A percentile compares a stretch with the other conserved stretches of the same genome.
Conservation (phyloP, 2,329 filamentous ascomycete genomes). For the Aspergillus cejpii region DNA sequence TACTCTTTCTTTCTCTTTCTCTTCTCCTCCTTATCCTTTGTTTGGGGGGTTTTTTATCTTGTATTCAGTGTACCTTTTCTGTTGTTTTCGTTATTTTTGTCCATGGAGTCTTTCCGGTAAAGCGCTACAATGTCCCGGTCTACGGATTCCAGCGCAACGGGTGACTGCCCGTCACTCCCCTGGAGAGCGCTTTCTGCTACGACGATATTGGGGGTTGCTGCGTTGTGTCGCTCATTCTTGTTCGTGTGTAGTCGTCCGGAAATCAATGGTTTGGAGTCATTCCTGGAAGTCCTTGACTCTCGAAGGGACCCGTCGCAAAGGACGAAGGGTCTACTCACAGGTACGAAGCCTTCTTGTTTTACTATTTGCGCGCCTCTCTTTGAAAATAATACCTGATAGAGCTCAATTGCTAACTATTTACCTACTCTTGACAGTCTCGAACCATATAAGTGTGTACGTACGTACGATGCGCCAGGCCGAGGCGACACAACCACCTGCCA, state of each 20-base stretch:
- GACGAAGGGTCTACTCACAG: constrained; percentile 73
- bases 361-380: constrained; percentile 1
- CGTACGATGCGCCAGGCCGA: constrained; percentile 22
- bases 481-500: constrained; percentile 12
- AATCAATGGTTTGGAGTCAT: constrained; percentile 66
- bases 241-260: constrained; percentile 68
- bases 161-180: constrained; percentile 39
- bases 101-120: constrained; percentile 20
- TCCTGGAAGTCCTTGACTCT: constrained; percentile 68
- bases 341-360: constrained; percentile 42
- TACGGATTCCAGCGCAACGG: constrained; percentile 39
- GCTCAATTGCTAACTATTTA: constrained; percentile 1
- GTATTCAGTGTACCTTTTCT: constrained; percentile 2
- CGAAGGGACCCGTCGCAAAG: constrained; percentile 61
- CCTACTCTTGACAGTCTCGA: constrained; percentile 56
- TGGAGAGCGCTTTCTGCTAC: constrained; percentile 69
- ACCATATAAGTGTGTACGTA: constrained; percentile 82
- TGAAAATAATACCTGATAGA: neutral
- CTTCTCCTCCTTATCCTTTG: neutral
- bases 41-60: neutral
- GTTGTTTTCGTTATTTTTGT: constrained; percentile 10
- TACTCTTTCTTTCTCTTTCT: constrained; percentile 1
- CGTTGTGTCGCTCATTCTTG: constrained; percentile 67
- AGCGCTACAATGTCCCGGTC: constrained; percentile 20
- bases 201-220: constrained; percentile 66